A percentile compares a stretch with the other conserved stretches of the same genome.
phyloP scores from a whole-genome alignment of 2,329 filamentous ascomycete species.

The Fusarium annulatum region DNA sequence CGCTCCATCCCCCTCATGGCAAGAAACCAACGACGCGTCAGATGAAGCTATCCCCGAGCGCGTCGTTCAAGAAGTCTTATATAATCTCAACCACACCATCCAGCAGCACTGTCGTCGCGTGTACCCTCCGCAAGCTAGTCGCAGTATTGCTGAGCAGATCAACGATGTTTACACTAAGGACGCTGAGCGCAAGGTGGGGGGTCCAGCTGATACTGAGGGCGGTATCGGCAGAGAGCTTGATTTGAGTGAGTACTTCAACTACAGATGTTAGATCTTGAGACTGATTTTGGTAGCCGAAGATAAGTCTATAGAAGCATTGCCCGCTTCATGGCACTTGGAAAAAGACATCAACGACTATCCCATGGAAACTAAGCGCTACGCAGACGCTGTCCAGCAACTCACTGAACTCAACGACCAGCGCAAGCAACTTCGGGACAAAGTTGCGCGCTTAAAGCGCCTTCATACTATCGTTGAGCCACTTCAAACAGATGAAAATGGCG shows the following conservation, averaged over 20 bases:
- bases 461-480: slow-evolving; percentile 61
- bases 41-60: slow-evolving; percentile 57
- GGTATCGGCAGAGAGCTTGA: slow-evolving; percentile 56
- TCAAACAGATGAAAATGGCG: slow-evolving; percentile 43
- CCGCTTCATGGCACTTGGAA: slow-evolving; percentile 58
- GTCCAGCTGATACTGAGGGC: slow-evolving; percentile 51
- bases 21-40: slow-evolving; percentile 57
- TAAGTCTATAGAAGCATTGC: slow-evolving; percentile 59
- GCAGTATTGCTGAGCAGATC: slow-evolving; percentile 79
- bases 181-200: slow-evolving; percentile 54
- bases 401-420: slow-evolving; percentile 58
- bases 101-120: slow-evolving; percentile 73
- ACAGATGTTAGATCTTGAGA: background rate
- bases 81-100: slow-evolving; percentile 69
- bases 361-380: slow-evolving; percentile 63
- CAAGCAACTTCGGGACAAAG: slow-evolving; percentile 50
- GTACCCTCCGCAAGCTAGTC: slow-evolving; percentile 75
- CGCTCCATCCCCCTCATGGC: slow-evolving; percentile 65
- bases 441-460: slow-evolving; percentile 62
- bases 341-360: slow-evolving; percentile 53
- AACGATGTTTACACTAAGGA: slow-evolving; percentile 70
- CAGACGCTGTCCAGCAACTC: slow-evolving; percentile 61
- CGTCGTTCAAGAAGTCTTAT: slow-evolving; percentile 66
- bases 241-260: slow-evolving; percentile 51
- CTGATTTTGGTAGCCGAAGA: slow-evolving; percentile 51